Base-by-base conservation (phyloP, 129 eudicot genomes). In the Centella asiatica region DNA sequence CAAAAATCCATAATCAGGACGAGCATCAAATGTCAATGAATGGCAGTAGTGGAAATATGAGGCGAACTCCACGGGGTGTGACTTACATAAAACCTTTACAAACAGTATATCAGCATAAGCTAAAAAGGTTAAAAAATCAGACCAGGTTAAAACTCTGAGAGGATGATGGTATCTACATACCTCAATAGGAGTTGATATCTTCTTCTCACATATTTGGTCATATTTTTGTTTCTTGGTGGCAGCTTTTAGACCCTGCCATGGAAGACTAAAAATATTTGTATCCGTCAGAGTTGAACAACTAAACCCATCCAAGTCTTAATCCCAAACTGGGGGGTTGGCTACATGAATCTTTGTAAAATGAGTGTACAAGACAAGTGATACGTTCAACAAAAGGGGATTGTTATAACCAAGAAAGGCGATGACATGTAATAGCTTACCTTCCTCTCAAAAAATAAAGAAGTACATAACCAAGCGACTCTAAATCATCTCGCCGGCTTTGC, bases 181-280 rank as follows among this genome's bases (percentile, higher is more conserved):
- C 86, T 87, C 98, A 56, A 92, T 84, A 29, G 96, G 98, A 73
- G 96, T 92, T n/a, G 98, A 72, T 53, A 87, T 77, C 76, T 92
- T 90, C 80, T 90, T 92, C 69, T 92, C 96, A 63, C 98, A 76
- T 77, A 92, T 92, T 78, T 92, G 84, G 80, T 92, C 98, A 70
- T 92, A 92, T 60, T 92, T 92, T 69, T 92, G 96, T 86, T 92
- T 87, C 84, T 92, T 92, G 15, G 98, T 92, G 23, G 95, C 96
- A 75, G 90, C 98, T 80, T 87, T 92, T 42, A 92, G 71, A 42
- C 95, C 98, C 77, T 90, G 98, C 95, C 98, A 90, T n/a, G 98
- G 98, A 57, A 90, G 85, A 70, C 98, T 90, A 29, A 33, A 57
- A 4, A 29, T 12, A 60, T 32, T 23, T 27, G 53, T 4, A 15